Evolutionary conservation across 495 filamentous ascomycete genomes (phyloP).

Genomic region (Aspergillus conjunctus): DNA sequence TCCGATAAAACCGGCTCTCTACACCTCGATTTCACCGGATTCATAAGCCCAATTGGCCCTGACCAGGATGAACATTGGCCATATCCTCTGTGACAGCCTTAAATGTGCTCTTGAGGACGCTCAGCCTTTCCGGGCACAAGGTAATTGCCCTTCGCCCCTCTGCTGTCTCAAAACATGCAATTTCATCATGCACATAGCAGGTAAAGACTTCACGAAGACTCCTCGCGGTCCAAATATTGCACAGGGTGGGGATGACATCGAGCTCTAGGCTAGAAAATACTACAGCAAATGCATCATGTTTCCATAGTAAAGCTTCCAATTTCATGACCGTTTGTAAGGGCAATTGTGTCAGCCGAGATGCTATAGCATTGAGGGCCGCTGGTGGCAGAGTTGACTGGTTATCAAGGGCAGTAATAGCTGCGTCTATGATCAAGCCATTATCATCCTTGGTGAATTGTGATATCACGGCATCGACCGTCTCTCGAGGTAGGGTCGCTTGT

Average conservation of each 20-base stretch:
- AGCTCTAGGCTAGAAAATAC: not conserved
- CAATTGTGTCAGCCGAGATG: not conserved
- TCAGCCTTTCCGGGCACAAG: not conserved
- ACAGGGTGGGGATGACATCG: not conserved
- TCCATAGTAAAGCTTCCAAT: slow-evolving; percentile 13
- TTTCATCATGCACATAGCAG: slow-evolving; percentile 9
- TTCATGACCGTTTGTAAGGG: not conserved
- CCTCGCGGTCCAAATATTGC: slow-evolving; percentile 3
- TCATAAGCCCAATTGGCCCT: too few relatives aligned
- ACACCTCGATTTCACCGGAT: too few relatives aligned
- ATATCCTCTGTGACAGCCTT: not conserved
- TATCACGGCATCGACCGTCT: not conserved
- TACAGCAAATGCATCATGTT: slow-evolving; percentile 2
- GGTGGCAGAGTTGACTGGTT: not conserved
- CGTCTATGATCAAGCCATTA: not conserved
- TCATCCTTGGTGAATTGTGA: not conserved
- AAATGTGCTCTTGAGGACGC: not conserved
- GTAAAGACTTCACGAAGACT: slow-evolving; percentile 9
- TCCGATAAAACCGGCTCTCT: too few relatives aligned
- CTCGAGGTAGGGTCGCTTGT: not conserved
- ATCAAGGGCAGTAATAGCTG: not conserved
- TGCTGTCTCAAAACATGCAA: slow-evolving; percentile 9
- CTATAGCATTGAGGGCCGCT: not conserved
- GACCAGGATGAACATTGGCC: too few relatives aligned
- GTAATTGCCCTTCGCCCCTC: not conserved